phyloP scores from a whole-genome alignment of 2,329 filamentous ascomycete species.

The Sclerotinia borealis region DNA sequence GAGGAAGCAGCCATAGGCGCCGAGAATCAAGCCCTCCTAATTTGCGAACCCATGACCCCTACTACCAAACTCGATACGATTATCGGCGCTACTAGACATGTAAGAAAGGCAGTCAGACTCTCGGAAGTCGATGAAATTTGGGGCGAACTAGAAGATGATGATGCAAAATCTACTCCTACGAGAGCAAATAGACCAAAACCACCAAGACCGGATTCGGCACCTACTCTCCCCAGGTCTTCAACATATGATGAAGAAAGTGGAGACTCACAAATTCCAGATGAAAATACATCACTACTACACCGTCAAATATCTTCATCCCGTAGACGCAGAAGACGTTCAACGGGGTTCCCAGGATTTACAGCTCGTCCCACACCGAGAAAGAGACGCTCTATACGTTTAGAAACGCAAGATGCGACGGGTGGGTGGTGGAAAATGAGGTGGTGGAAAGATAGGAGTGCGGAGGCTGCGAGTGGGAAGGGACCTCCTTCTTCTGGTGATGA shows the following conservation, averaged over 20 bases:
- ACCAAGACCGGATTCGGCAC: constrained; percentile 15
- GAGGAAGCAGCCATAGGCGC: constrained; percentile 30
- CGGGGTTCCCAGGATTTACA: constrained; percentile 56
- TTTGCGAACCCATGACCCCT: constrained; percentile 28
- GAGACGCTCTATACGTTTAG: constrained; percentile 30
- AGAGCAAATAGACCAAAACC: constrained; percentile 4
- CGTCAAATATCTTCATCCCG: constrained; percentile 17
- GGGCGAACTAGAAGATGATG: constrained; percentile 78
- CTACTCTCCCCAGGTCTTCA: constrained; percentile 5
- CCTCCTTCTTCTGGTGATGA: constrained; percentile 14
- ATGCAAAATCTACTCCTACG: constrained; percentile 32
- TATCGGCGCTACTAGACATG: constrained; percentile 25
- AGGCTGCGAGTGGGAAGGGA: constrained; percentile 17
- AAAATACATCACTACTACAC: constrained; percentile 25
- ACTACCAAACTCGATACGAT: constrained; percentile 31
- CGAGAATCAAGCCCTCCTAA: constrained; percentile 28
- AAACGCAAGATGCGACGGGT: constrained; percentile 43
- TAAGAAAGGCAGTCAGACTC: constrained; percentile 27
- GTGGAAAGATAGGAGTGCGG: constrained; percentile 36
- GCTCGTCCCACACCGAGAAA: constrained; percentile 37
- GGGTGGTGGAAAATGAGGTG: constrained; percentile 51
- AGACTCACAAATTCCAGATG: constrained; percentile 20
- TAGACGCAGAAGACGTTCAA: constrained; percentile 50
- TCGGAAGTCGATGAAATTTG: constrained; percentile 75
- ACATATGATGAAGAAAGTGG: constrained; percentile 5